A percentile compares a stretch with the other conserved stretches of the same genome.
These are phyloP conservation scores for Cetradonia linearis DNA, from an alignment of 495 filamentous ascomycete species.

Conservation along the genomic window DNA sequence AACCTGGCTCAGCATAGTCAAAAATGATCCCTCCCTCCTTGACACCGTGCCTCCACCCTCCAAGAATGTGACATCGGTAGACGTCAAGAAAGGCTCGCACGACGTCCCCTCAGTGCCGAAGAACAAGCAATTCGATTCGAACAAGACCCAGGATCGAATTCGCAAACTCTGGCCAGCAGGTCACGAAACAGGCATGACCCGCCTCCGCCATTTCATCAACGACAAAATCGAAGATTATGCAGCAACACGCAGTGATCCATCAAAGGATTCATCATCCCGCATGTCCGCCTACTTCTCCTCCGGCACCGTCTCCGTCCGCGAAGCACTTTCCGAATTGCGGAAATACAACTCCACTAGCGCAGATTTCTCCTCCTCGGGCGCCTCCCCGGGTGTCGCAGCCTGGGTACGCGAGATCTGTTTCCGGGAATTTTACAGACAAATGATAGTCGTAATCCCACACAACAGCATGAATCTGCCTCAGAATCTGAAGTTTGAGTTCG, in stretches of 20 bases:
- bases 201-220: constrained; percentile 31
- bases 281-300: constrained; percentile 36
- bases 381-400: constrained; percentile 25
- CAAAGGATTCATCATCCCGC: constrained; percentile 31
- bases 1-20: constrained; percentile 31
- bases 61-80: constrained; percentile 25
- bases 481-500: constrained; percentile 39
- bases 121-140: constrained; percentile 32
- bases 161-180: constrained; percentile 37
- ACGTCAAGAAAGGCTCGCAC: constrained; percentile 24
- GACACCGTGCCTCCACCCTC: constrained; percentile 28
- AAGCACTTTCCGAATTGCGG: constrained; percentile 27
- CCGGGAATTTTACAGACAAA: constrained; percentile 38
- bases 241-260: constrained; percentile 30
- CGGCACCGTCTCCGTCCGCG: constrained; percentile 32
- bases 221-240: constrained; percentile 32
- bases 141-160: constrained; percentile 29
- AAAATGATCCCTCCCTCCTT: constrained; percentile 27
- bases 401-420: constrained; percentile 41
- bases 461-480: constrained; percentile 37
- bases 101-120: constrained; percentile 28
- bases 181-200: constrained; percentile 32
- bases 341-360: constrained; percentile 25
- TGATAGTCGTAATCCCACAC: constrained; percentile 33
- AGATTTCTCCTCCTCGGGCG: constrained; percentile 25